Evolutionary conservation across 2,329 filamentous ascomycete genomes (phyloP), one percentile per base, ranked within the genome.

Genomic region (Stemphylium lycopersici): DNA sequence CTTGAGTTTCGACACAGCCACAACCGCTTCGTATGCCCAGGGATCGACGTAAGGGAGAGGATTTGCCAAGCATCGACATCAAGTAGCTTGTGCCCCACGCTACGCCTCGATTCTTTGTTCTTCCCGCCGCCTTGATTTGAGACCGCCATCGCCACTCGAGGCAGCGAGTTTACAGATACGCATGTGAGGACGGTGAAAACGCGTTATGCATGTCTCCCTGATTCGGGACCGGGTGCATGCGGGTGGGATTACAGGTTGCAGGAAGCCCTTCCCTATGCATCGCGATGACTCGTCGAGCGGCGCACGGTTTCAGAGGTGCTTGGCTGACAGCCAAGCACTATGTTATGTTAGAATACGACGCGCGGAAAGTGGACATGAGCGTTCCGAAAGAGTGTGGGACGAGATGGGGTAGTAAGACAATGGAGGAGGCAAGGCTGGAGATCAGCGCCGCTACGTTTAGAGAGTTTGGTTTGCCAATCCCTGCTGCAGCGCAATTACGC

Each of bases 1-100:
- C 61, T 70, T 61, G 48, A 59, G 37, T 52, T 43, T 31, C 42
- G 42, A 51, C 65, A 70, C 65, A 65, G 67, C 67, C 67, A 66
- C 67, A 63, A 55, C 52, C 51, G 53, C 58, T 57, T 53, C 38
- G 32, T 44, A 44, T 32, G 43, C 43, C 48, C 34, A 46, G 46
- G 24, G 46, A 55, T 61, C 52, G 52, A 58, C 56, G 40, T 31
- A 52, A 56, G 49, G 45, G 43, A 40, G 26, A 37, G 31, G 52
- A 26, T 55, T 56, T 46, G 59, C 56, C 56, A 56, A 56, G 48
- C 22, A 44, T 46, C 34, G 22, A 18, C 31, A 34, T 31, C 18
- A 36, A 36, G 42, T 45, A 36, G 22, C n/a, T 49, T 43, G 13
- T 18, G 50, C 44, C 53, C 58, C 53, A 52, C 52, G 54, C 46